Evolutionary conservation across 225 moss, liverwort and hornwort genomes (phyloP).

Genomic region (Ulota crispa): DNA sequence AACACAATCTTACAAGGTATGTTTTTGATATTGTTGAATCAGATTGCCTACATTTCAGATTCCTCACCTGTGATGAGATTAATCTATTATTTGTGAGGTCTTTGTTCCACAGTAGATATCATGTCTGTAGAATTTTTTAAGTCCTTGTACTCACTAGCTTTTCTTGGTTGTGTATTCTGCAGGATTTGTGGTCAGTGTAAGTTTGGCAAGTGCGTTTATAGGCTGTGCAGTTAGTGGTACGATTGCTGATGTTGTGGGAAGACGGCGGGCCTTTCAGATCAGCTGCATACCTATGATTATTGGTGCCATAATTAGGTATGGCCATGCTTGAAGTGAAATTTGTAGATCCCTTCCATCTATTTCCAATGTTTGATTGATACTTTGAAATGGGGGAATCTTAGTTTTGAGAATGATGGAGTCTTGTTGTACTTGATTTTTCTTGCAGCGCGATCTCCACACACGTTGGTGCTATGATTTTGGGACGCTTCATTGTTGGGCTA

Average conservation of each 20-base stretch:
- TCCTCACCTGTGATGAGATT: constrained; percentile 2
- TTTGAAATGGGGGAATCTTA: neutral
- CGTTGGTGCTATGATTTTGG: constrained; percentile 66
- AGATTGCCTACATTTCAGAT: neutral
- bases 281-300: constrained; percentile 76
- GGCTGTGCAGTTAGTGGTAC: constrained; percentile 81
- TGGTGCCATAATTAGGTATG: constrained; percentile 72
- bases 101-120: neutral
- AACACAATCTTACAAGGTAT: constrained; percentile 72
- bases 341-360: neutral
- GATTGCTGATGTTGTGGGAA: constrained; percentile 69
- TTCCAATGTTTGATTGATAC: neutral
- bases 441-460: constrained; percentile 72
- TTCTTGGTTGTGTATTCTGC: constrained; percentile 21
- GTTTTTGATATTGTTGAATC: neutral
- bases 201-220: constrained; percentile 72
- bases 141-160: constrained; percentile 16
- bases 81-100: neutral
- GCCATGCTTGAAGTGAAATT: neutral
- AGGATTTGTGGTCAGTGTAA: constrained; percentile 66
- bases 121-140: neutral
- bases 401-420: constrained; percentile 1
- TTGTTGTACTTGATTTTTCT: neutral
- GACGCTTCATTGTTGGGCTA: constrained; percentile 77
- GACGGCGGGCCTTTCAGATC: constrained; percentile 76